Base-by-base conservation (phyloP, 331 rosid species). In the Prunus yedoensis region DNA sequence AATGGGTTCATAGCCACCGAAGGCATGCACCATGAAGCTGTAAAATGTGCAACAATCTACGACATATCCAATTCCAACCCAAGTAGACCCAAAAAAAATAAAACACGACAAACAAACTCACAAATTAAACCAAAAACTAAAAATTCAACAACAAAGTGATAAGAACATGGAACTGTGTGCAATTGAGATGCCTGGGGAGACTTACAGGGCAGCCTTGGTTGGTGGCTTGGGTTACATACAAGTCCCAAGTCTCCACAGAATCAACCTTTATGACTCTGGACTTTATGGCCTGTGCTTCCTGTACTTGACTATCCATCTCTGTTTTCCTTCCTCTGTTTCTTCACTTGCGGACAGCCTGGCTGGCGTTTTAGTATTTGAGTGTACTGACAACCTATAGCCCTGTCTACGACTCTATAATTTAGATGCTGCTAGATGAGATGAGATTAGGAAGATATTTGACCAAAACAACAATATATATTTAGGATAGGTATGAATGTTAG, bases 1-100 rank as follows among this genome's bases (percentile, higher is more conserved):
- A 83, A 38, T 1, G 97, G 85, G 76, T 57, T 82, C 99, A 95
- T 95, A 74, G 88, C 96, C 78, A 95, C 96, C 25, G 97, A 95
- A 74, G 97, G 99, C 85, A 95, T 87, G 83, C 99, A 95, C 97
- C 99, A 95, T 45, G 96, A 86, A 75, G 97, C 97, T 80, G 89
- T 84, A 83, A 95, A 95, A 79, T 95, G 99, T 47, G 82, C 94
- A 71, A 87, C 88, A 87, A 95, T 58, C 99, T 94, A 77, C 54
- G 46, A 79, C 54, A 77, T 71, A 83, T 13, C 58, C 58, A 52
- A 18, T 50, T 16, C 58, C 80, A 77, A 82, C 47, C 72, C 49
- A 68, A 74, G 41, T 3, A 41, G 51, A 10, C 65, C 3, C 38
- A 8, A 2, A 10, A 4, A 53, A 10, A 50, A 23, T 23, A 23